Conservation (phyloP, 805 yeast genomes). For the Zygosaccharomyces lentus region DNA sequence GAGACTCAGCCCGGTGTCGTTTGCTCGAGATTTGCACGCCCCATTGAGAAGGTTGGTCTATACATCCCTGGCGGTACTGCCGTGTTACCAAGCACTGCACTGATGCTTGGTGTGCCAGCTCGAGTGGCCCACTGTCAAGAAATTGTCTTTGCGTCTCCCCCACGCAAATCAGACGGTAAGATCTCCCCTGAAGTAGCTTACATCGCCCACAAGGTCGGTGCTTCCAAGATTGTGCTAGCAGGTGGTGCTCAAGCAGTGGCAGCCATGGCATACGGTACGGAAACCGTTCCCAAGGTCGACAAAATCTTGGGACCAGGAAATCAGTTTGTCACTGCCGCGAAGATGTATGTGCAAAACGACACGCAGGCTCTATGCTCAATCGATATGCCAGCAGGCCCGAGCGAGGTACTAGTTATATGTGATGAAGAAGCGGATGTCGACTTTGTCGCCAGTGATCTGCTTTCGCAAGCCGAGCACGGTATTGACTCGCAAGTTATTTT, state of each 20-base stretch:
- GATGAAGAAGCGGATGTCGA: constrained; percentile 87
- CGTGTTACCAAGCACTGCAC: constrained; percentile 92
- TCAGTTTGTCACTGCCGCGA: constrained; percentile 98
- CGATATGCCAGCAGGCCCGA: constrained; percentile 99
- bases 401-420: constrained; percentile 94
- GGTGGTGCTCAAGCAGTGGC: constrained; percentile 99
- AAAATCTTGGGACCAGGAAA: constrained; percentile 98
- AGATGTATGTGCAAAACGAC: constrained; percentile 95
- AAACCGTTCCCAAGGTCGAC: constrained; percentile 86
- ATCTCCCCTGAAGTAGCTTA: constrained; percentile 96
- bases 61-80: constrained; percentile 99
- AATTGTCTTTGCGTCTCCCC: constrained; percentile 92
- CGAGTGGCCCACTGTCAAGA: constrained; percentile 95
- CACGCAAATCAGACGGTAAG: constrained; percentile 78
- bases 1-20: constrained; percentile 93
- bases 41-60: constrained; percentile 90
- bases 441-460: constrained; percentile 92
- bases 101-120: constrained; percentile 98
- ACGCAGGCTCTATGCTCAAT: constrained; percentile 92
- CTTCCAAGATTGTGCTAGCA: constrained; percentile 82
- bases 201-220: constrained; percentile 95
- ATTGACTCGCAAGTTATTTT: constrained; percentile 95
- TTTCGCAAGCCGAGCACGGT: constrained; percentile 99
- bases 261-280: constrained; percentile 98
- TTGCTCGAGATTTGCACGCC: constrained; percentile 92